phyloP scores from a whole-genome alignment of 805 yeast genomes.

The Scheffersomyces spartinae region DNA sequence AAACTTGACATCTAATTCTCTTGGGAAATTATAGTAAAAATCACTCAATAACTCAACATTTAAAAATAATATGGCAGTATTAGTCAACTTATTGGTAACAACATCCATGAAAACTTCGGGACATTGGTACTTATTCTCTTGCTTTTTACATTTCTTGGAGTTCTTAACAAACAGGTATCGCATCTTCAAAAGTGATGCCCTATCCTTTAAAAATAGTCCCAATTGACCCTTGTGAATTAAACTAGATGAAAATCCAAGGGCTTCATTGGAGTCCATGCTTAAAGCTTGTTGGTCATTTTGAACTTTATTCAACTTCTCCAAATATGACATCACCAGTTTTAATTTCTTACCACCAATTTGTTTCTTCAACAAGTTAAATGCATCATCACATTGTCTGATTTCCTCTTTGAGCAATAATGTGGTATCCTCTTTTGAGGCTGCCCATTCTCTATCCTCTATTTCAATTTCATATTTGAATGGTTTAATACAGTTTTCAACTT shows the following conservation, averaged over 20 bases:
- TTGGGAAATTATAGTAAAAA: constrained; percentile 91
- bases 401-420: constrained; percentile 70
- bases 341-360: constrained; percentile 79
- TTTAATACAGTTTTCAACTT: constrained; percentile 95
- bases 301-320: constrained; percentile 37
- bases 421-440: constrained; percentile 66
- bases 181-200: constrained; percentile 59
- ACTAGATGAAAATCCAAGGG: constrained; percentile 73
- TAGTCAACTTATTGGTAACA: constrained; percentile 81
- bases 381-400: constrained; percentile 63
- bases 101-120: constrained; percentile 92
- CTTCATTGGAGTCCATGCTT: constrained; percentile 42
- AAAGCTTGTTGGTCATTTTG: constrained; percentile 12
- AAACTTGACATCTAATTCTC: constrained; percentile 75
- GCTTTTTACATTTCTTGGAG: constrained; percentile 63
- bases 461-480: constrained; percentile 97
- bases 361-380: constrained; percentile 46
- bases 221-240: constrained; percentile 71
- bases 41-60: constrained; percentile 92
- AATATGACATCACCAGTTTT: constrained; percentile 68
- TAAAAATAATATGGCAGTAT: constrained; percentile 84
- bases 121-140: constrained; percentile 77
- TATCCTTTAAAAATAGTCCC: constrained; percentile 67
- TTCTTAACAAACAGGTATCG: constrained; percentile 62
- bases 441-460: constrained; percentile 93